Evolutionary conservation across 805 yeast species (phyloP).

Genomic region (Kodamaea fukazawae): DNA sequence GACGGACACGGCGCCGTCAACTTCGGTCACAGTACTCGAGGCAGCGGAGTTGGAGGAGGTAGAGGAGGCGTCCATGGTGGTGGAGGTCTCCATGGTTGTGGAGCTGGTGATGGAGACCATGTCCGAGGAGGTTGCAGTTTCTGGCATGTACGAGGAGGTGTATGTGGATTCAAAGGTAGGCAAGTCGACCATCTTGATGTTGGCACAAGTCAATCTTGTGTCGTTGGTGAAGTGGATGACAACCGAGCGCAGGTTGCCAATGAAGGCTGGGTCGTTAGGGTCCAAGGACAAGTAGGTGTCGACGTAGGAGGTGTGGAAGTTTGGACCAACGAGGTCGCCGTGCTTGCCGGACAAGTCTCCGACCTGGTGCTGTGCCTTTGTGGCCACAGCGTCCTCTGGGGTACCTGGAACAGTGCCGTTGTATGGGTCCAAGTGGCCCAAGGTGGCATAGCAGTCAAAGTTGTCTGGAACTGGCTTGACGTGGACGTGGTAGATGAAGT

Average conservation of each 20-base stretch:
- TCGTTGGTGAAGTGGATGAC: constrained; percentile 34
- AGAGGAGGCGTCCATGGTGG: too few species aligned
- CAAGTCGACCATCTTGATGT: constrained; percentile 19
- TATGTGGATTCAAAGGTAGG: not conserved
- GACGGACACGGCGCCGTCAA: too few species aligned
- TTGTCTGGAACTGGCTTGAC: constrained; percentile 28
- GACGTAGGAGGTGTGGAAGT: constrained; percentile 18
- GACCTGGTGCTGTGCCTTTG: constrained; percentile 23
- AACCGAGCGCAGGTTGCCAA: constrained; percentile 30
- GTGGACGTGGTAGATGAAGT: constrained; percentile 41
- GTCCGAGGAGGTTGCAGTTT: too few species aligned
- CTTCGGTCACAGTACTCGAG: too few species aligned
- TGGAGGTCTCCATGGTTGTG: too few species aligned
- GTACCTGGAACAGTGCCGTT: constrained; percentile 28
- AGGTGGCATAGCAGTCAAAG: constrained; percentile 30
- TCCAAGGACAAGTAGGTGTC: constrained; percentile 24
- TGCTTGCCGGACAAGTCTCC: constrained; percentile 42
- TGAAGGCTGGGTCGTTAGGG: constrained; percentile 16
- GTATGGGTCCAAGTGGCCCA: constrained; percentile 38
- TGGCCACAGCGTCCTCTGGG: constrained; percentile 7
- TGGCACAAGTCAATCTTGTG: constrained; percentile 39
- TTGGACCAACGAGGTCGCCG: constrained; percentile 28
- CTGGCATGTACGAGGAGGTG: too few species aligned
- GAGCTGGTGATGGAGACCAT: too few species aligned
- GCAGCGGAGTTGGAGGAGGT: too few species aligned